Evolutionary conservation across 192 early-diverging fungal genomes (phyloP).

Genomic region (Linnemannia exigua): DNA sequence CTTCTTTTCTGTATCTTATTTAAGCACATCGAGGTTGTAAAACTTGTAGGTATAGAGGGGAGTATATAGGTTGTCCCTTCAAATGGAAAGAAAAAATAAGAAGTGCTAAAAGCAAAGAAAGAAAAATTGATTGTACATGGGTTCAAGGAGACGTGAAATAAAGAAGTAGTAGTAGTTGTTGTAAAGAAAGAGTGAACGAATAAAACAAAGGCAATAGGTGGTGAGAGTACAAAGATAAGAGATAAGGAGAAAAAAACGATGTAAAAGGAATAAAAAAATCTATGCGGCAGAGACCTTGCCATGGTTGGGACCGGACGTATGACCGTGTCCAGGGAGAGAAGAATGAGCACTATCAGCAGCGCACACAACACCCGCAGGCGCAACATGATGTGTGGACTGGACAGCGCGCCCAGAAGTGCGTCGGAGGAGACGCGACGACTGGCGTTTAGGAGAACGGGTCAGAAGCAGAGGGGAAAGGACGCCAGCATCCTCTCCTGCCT

Average conservation of each 20-base stretch:
- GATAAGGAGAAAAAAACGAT: slow-evolving; percentile 13
- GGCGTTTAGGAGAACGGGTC: slow-evolving; percentile 28
- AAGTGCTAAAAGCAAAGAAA: background rate
- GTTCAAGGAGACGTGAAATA: background rate
- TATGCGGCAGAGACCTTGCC: slow-evolving; percentile 32
- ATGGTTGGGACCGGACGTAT: background rate
- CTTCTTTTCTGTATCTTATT: too few species aligned
- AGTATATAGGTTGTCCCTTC: background rate
- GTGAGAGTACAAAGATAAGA: slow-evolving; percentile 9
- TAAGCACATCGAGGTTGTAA: too few species aligned
- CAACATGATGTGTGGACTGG: background rate
- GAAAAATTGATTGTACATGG: background rate
- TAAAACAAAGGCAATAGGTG: too few species aligned
- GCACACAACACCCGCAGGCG: too few species aligned
- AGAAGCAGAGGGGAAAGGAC: slow-evolving; percentile 27
- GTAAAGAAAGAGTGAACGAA: background rate
- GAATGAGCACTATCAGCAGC: background rate
- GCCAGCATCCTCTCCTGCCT: slow-evolving; percentile 40
- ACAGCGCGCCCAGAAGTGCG: slow-evolving; percentile 1
- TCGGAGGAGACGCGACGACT: slow-evolving; percentile 27
- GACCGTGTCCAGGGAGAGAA: background rate
- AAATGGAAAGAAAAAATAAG: too few species aligned
- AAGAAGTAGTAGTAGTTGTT: background rate
- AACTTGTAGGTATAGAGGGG: too few species aligned
- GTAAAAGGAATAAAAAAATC: background rate